Evolutionary conservation across 2,329 filamentous ascomycete genomes (phyloP).

Genomic region (Colletotrichum trifolii): DNA sequence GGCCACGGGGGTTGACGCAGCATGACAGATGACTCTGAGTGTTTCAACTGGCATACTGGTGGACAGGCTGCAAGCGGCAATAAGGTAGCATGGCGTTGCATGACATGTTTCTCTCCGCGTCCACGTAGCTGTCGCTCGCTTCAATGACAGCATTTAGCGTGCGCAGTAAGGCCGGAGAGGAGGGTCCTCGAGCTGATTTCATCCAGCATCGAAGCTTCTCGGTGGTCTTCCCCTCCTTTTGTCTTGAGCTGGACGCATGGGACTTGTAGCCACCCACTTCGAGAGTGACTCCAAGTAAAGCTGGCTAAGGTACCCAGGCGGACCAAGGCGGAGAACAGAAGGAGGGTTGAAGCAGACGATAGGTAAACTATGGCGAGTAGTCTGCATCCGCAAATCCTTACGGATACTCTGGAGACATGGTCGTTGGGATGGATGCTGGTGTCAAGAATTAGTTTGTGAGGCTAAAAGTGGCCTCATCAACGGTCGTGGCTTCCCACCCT

Average conservation of each 20-base stretch:
- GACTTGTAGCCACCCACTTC: too few species aligned
- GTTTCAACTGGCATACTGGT: too few species aligned
- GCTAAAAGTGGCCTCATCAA: constrained; percentile 33
- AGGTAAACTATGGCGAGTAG: not conserved
- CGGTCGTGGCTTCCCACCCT: constrained; percentile 16
- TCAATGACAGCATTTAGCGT: not conserved
- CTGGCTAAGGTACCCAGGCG: constrained; percentile 3
- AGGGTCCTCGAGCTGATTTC: not conserved
- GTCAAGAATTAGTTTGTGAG: constrained; percentile 2
- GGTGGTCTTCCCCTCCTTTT: not conserved
- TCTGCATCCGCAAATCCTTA: not conserved
- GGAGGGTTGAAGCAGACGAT: not conserved
- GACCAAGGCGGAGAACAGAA: constrained; percentile 3
- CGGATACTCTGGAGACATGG: not conserved
- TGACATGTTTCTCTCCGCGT: not conserved
- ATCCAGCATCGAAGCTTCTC: not conserved
- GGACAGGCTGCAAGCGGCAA: too few species aligned
- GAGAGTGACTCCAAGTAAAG: too few species aligned
- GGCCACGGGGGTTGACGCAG: too few species aligned
- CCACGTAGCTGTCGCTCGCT: not conserved
- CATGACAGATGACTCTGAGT: too few species aligned
- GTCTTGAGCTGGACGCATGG: too few species aligned
- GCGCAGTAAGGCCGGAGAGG: not conserved
- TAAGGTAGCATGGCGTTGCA: not conserved
- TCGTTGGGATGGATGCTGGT: not conserved